Evolutionary conservation across 768 basidiomycete genomes (phyloP).

Genomic region (Rhodotorula sphaerocarpa): DNA sequence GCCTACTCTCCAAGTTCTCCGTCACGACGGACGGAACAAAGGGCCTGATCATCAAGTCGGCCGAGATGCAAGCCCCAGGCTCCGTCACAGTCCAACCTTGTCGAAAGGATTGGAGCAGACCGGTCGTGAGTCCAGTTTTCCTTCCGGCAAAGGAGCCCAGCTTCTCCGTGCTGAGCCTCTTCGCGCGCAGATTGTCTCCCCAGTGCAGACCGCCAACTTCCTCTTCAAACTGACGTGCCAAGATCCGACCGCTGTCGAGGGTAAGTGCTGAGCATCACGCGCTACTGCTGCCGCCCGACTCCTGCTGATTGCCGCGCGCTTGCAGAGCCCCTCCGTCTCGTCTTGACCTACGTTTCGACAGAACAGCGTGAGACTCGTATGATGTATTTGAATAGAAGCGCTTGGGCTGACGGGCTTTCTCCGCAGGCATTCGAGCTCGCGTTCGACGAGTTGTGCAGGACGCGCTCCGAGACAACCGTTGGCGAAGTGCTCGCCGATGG

Average conservation of each 20-base stretch:
- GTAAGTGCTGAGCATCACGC: neutral
- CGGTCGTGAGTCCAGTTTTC: conserved; percentile 24
- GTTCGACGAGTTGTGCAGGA: too few species aligned
- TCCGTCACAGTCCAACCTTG: conserved; percentile 41
- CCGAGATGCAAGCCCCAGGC: conserved; percentile 48
- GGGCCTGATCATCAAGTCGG: conserved; percentile 64
- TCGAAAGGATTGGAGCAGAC: conserved; percentile 48
- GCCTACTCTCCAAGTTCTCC: conserved; percentile 83
- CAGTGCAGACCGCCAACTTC: conserved; percentile 65
- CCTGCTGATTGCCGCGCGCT: neutral
- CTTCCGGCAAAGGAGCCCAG: neutral
- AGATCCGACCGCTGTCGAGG: neutral
- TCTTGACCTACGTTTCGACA: conserved; percentile 14
- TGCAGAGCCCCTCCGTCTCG: conserved; percentile 12
- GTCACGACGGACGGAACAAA: conserved; percentile 72
- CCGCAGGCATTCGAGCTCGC: neutral
- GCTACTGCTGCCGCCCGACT: neutral
- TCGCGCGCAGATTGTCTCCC: conserved; percentile 60
- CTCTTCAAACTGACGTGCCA: conserved; percentile 52
- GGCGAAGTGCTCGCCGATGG: too few species aligned
- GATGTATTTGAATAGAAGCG: too few species aligned
- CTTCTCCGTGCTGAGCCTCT: neutral
- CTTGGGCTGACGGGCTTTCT: neutral
- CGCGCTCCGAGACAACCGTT: too few species aligned
- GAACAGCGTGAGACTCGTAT: conserved; percentile 8